These are phyloP conservation scores for Polygonum aviculare DNA, from an alignment of 148 eudicot genomes.

Conservation along the genomic window DNA sequence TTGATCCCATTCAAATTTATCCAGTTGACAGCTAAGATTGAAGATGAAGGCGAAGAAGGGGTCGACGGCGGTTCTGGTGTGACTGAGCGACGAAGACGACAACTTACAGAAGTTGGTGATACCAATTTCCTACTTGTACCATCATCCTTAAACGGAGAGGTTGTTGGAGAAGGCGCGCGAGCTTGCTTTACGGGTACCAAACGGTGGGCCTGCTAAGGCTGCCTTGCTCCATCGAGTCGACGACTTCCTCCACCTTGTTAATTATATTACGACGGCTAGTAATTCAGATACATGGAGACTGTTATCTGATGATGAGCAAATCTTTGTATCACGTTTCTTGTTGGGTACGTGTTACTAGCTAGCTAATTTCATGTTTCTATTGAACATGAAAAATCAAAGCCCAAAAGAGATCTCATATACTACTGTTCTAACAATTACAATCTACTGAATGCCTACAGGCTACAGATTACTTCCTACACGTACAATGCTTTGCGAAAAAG, in stretches of 20 bases:
- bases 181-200: conserved; percentile 35
- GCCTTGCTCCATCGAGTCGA: conserved; percentile 44
- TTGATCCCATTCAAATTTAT: background rate
- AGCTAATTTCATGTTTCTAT: no score
- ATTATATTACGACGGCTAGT: background rate
- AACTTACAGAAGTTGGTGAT: conserved; percentile 23
- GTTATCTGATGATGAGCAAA: background rate
- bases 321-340: no score
- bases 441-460: no score
- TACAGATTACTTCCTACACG: no score
- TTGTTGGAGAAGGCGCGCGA: conserved; percentile 40
- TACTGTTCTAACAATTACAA: no score
- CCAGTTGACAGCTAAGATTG: conserved; percentile 16
- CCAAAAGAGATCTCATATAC: no score
- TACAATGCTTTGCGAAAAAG: no score
- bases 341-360: no score
- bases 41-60: conserved; percentile 45
- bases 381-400: no score
- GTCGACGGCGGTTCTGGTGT: conserved; percentile 30
- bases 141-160: conserved; percentile 31
- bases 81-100: conserved; percentile 21
- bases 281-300: background rate
- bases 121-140: conserved; percentile 41
- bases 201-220: conserved; percentile 33
- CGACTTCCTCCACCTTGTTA: conserved; percentile 41